phyloP scores from a whole-genome alignment of 371 early-diverging fungal species.

The Lichtheimia hyalospora region DNA sequence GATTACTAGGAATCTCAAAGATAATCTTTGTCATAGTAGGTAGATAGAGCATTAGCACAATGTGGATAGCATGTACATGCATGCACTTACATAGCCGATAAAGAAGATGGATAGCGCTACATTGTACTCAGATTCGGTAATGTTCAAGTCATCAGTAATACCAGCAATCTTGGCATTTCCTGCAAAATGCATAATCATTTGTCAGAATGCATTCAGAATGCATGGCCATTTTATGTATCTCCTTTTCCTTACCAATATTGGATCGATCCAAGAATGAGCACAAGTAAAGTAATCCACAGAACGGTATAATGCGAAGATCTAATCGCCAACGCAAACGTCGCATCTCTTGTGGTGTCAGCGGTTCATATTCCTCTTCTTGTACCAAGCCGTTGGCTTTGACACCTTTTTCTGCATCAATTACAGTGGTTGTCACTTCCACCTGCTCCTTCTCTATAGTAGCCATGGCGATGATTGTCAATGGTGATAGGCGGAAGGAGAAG shows the following conservation, averaged over 20 bases:
- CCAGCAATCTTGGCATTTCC: slow-evolving; percentile 64
- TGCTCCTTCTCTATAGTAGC: too few species aligned
- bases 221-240: not conserved
- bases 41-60: not conserved
- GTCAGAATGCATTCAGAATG: not conserved
- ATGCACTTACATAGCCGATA: slow-evolving; percentile 58
- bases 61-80: too few species aligned
- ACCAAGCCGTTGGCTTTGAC: too few species aligned
- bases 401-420: too few species aligned
- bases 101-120: slow-evolving; percentile 64
- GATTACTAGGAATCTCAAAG: slow-evolving; percentile 73
- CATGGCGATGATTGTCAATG: too few species aligned
- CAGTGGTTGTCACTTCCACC: too few species aligned
- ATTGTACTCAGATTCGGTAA: slow-evolving; percentile 51
- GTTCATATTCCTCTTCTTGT: slow-evolving; percentile 1
- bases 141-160: slow-evolving; percentile 35
- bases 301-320: slow-evolving; percentile 23
- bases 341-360: slow-evolving; percentile 4
- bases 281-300: slow-evolving; percentile 50
- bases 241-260: slow-evolving; percentile 37
- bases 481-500: too few species aligned
- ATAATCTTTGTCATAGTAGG: slow-evolving; percentile 37
- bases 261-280: slow-evolving; percentile 55
- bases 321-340: slow-evolving; percentile 18
- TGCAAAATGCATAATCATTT: slow-evolving; percentile 6